Percentiles rank a stretch among this genome's conserved stretches.
Conservation (phyloP, 352 stramenopile genomes). For the Phytopythium mirpurense region DNA sequence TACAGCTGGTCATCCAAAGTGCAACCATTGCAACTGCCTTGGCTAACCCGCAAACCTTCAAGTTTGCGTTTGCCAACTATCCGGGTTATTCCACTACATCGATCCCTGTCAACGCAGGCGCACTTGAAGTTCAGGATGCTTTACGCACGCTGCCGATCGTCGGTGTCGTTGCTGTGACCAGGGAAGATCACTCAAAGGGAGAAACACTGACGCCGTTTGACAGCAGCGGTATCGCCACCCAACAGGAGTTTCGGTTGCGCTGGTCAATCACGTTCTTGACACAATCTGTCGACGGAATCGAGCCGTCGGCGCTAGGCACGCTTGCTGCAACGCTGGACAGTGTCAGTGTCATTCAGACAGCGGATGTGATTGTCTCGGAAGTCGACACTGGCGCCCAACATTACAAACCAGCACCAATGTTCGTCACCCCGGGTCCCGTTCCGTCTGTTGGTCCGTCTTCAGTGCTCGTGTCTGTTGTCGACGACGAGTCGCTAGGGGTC, state of each 20-base stretch:
- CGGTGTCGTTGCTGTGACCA: constrained; percentile 44
- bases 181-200: constrained; percentile 58
- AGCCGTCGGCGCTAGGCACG: constrained; percentile 39
- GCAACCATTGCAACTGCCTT: constrained; percentile 24
- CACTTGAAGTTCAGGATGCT: constrained; percentile 41
- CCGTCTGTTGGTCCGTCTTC: constrained; percentile 42
- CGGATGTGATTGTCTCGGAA: constrained; percentile 27
- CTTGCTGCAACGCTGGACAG: constrained; percentile 26
- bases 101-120: constrained; percentile 47
- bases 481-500: constrained; percentile 55
- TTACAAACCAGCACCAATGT: constrained; percentile 15
- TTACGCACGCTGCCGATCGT: constrained; percentile 48
- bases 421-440: constrained; percentile 33
- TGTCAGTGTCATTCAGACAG: constrained; percentile 11
- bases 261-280: constrained; percentile 81
- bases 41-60: constrained; percentile 42
- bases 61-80: constrained; percentile 53
- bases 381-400: constrained; percentile 13
- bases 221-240: constrained; percentile 32
- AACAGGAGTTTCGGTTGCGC: constrained; percentile 34
- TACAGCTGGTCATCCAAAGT: constrained; percentile 32
- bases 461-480: constrained; percentile 55
- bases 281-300: constrained; percentile 37
- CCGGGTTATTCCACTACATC: constrained; percentile 19
- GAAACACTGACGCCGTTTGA: constrained; percentile 35